These are phyloP conservation scores for Dioszegia hungarica DNA, from an alignment of 768 basidiomycete genomes.

Conservation along the genomic window DNA sequence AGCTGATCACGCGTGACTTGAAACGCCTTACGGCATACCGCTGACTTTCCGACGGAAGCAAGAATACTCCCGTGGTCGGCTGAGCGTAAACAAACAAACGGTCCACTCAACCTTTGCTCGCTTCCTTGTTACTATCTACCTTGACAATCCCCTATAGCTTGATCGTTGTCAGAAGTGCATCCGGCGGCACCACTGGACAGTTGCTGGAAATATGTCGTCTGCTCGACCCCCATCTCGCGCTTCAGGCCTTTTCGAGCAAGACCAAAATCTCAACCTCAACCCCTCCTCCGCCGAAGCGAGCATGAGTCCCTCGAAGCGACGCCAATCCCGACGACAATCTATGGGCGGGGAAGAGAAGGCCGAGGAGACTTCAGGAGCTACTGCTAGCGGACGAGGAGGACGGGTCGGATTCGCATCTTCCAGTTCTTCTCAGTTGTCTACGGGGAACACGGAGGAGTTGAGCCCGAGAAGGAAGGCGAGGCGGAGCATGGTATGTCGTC, in stretches of 20 bases:
- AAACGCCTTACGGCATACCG: too few relatives aligned
- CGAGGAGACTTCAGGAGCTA: too few relatives aligned
- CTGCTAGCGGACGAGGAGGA: too few relatives aligned
- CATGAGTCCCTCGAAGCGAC: background rate
- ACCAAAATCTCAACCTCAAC: background rate
- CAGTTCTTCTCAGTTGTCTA: background rate
- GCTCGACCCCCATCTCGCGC: background rate
- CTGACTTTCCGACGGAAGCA: too few relatives aligned
- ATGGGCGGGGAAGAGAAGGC: background rate
- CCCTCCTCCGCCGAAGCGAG: background rate
- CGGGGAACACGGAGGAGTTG: background rate
- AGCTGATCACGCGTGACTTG: too few relatives aligned
- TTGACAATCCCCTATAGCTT: too few relatives aligned
- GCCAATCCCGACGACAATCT: background rate
- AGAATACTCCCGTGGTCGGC: too few relatives aligned
- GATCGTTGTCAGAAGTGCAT: too few relatives aligned
- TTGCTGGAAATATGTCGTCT: background rate
- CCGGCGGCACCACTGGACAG: too few relatives aligned
- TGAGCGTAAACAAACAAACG: too few relatives aligned
- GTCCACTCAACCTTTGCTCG: too few relatives aligned
- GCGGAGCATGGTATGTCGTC: conserved; percentile 1
- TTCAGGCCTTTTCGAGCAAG: background rate
- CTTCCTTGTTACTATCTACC: too few relatives aligned
- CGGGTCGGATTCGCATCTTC: background rate
- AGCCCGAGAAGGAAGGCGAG: conserved; percentile 5